Evolutionary conservation across 352 stramenopile genomes (phyloP).

Genomic region (Phytophthora sansomeana): DNA sequence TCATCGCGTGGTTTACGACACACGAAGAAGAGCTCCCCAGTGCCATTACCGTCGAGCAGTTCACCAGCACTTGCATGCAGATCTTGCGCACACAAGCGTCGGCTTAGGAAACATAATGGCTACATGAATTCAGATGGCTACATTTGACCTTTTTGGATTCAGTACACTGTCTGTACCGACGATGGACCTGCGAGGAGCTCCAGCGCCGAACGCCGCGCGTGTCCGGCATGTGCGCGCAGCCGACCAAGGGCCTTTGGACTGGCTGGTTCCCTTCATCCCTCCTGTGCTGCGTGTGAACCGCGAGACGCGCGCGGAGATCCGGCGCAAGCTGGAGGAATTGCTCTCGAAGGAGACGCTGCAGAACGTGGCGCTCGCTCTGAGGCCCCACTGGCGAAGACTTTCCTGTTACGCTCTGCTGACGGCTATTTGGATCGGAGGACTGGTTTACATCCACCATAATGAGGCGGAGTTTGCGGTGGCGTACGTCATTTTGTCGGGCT

Average conservation of each 20-base stretch:
- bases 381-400: constrained; percentile 36
- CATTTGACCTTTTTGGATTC: neutral
- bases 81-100: constrained; percentile 48
- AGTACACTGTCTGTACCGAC: neutral
- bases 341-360: constrained; percentile 45
- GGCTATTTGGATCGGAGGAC: constrained; percentile 49
- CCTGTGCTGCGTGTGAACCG: constrained; percentile 82
- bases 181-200: constrained; percentile 17
- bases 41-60: constrained; percentile 42
- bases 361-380: constrained; percentile 21
- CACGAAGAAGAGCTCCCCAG: constrained; percentile 48
- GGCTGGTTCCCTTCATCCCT: constrained; percentile 85
- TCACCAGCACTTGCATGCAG: constrained; percentile 46
- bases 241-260: constrained; percentile 62
- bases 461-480: constrained; percentile 62
- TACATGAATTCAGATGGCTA: constrained; percentile 8
- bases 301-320: constrained; percentile 65
- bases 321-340: constrained; percentile 38
- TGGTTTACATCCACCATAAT: constrained; percentile 59
- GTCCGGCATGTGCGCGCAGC: constrained; percentile 17
- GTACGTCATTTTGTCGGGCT: constrained; percentile 72
- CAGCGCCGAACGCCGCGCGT: constrained; percentile 14
- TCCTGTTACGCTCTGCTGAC: constrained; percentile 22
- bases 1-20: constrained; percentile 51
- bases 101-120: constrained; percentile 12